Conservation (phyloP, 345 rosid species). For the Limnanthes douglasii region DNA sequence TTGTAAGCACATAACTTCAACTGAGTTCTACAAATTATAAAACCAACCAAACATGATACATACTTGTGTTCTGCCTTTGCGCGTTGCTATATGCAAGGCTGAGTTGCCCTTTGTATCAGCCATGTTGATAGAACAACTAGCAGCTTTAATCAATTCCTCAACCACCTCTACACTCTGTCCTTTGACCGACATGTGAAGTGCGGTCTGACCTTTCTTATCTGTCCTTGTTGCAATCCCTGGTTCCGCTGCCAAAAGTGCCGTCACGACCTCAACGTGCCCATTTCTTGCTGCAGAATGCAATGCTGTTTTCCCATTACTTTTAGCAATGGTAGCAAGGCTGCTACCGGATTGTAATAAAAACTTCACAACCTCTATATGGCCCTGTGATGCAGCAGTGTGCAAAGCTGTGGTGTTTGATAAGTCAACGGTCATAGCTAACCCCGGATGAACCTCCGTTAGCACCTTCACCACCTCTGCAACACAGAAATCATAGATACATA, state of each 20-base stretch:
- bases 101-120: constrained; percentile 68
- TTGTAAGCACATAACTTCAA: too few relatives aligned
- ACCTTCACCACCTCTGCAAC: constrained; percentile 45
- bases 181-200: constrained; percentile 88
- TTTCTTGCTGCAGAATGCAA: constrained; percentile 77
- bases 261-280: constrained; percentile 55
- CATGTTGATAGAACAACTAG: constrained; percentile 37
- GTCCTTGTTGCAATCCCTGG: constrained; percentile 33
- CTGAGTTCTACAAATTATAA: too few relatives aligned
- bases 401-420: constrained; percentile 55
- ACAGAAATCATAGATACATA: too few relatives aligned
- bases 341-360: constrained; percentile 45
- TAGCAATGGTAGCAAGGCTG: constrained; percentile 60
- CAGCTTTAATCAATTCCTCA: constrained; percentile 44
- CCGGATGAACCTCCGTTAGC: constrained; percentile 64
- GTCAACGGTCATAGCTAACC: constrained; percentile 77
- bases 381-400: constrained; percentile 76
- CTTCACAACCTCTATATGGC: constrained; percentile 47
- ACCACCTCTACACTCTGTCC: constrained; percentile 53
- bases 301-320: constrained; percentile 74
- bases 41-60: too few relatives aligned
- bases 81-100: constrained; percentile 50
- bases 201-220: constrained; percentile 83
- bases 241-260: constrained; percentile 40
- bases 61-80: constrained; percentile 73